Evolutionary conservation across 2,329 filamentous ascomycete genomes (phyloP).

Genomic region (Hymenoscyphus fructigenus): DNA sequence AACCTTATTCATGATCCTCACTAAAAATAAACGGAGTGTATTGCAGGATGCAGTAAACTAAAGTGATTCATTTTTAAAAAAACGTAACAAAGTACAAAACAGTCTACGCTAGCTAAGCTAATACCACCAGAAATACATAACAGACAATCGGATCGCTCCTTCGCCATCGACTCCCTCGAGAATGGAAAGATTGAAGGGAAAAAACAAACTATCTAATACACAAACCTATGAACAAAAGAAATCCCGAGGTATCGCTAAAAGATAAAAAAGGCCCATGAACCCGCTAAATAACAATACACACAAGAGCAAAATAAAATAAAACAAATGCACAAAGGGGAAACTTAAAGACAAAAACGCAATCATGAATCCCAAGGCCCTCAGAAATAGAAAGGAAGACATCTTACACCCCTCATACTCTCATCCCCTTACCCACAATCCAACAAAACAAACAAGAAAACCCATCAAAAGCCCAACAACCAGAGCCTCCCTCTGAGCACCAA

Average conservation of each 20-base stretch:
- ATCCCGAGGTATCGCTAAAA: not conserved
- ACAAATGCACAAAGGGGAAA: no score
- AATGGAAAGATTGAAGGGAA: not conserved
- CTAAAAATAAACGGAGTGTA: no score
- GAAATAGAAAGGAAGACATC: no score
- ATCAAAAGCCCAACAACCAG: slow-evolving; percentile 18
- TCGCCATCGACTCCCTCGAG: no score
- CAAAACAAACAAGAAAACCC: slow-evolving; percentile 17
- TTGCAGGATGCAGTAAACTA: not conserved
- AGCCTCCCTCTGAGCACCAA: slow-evolving; percentile 17
- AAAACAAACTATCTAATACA: not conserved
- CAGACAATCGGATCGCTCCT: not conserved
- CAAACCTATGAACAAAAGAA: not conserved
- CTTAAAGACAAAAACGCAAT: no score
- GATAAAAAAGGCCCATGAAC: not conserved
- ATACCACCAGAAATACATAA: not conserved
- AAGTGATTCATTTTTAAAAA: not conserved
- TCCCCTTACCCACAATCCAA: not conserved
- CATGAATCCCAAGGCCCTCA: no score
- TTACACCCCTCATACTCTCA: no score
- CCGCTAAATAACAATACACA: not conserved
- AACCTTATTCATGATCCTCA: no score
- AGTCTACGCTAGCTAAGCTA: not conserved
- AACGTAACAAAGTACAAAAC: not conserved
- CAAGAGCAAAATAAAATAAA: not conserved